phyloP scores from a whole-genome alignment of 441 rosid genomes.

The Breynia disticha region DNA sequence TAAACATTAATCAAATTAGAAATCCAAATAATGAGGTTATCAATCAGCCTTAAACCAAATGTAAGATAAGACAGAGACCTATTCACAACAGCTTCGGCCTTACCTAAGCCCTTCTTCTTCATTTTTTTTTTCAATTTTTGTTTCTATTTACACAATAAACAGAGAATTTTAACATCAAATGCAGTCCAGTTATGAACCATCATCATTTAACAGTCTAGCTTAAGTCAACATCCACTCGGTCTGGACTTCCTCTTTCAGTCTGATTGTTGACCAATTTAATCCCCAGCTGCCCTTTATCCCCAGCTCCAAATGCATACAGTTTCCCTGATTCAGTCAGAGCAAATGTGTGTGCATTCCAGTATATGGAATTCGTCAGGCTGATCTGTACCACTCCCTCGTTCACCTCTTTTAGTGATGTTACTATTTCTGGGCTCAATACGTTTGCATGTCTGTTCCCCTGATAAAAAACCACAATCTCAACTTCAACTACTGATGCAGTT shows the following conservation, averaged over 20 bases:
- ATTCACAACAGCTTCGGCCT: conserved; percentile 31
- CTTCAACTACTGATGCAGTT: neutral
- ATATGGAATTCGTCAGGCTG: conserved; percentile 73
- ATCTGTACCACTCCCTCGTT: conserved; percentile 75
- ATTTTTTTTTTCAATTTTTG: conserved; percentile 8
- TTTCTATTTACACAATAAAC: conserved; percentile 49
- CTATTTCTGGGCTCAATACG: conserved; percentile 69
- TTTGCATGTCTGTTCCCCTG: conserved; percentile 61
- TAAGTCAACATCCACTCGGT: conserved; percentile 56
- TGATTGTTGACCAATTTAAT: conserved; percentile 50
- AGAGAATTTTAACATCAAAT: conserved; percentile 34
- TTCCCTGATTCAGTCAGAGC: conserved; percentile 86
- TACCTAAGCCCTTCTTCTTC: conserved; percentile 32
- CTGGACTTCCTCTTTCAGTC: conserved; percentile 64
- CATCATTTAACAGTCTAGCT: conserved; percentile 26
- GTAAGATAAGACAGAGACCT: conserved; percentile 30
- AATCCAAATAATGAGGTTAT: conserved; percentile 24
- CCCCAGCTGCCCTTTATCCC: conserved; percentile 98
- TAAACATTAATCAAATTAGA: conserved; percentile 1
- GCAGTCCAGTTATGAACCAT: conserved; percentile 18
- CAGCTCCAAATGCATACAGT: conserved; percentile 80
- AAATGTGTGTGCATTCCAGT: conserved; percentile 89
- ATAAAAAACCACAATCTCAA: neutral
- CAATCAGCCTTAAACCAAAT: conserved; percentile 23
- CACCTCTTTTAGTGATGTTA: conserved; percentile 60